Conservation (phyloP, 129 eudicot genomes). For the sunflower (Helianthus annuus) region DNA sequence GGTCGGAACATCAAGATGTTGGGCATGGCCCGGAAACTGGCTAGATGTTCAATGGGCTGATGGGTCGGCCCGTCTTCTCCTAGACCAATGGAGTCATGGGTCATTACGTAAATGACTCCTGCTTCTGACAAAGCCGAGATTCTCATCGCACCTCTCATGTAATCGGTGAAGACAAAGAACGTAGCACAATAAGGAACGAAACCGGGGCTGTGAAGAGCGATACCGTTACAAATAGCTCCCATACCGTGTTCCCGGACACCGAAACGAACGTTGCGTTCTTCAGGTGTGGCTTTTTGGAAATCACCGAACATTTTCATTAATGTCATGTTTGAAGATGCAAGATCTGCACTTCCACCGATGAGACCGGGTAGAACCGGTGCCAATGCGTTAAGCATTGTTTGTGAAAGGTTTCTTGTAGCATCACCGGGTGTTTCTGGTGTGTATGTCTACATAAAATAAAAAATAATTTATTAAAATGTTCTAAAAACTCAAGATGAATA, state of each 20-base stretch:
- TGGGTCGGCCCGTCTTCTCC: constrained; percentile 99
- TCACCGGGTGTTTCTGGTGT: constrained; percentile 87
- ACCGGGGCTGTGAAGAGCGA: constrained; percentile 94
- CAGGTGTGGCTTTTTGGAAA: constrained; percentile 91
- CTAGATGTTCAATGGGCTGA: constrained; percentile 94
- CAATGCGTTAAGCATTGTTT: constrained; percentile 69
- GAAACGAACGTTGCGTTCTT: constrained; percentile 87
- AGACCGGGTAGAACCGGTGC: constrained; percentile 88
- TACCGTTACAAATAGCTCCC: constrained; percentile 95
- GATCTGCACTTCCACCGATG: constrained; percentile 97
- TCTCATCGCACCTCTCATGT: constrained; percentile 97
- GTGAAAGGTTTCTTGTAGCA: constrained; percentile 95
- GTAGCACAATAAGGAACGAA: constrained; percentile 92
- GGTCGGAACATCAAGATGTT: constrained; percentile 93
- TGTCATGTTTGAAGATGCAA: constrained; percentile 97
- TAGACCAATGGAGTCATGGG: constrained; percentile 94
- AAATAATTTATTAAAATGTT: background rate
- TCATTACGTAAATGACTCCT: constrained; percentile 91
- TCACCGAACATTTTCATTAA: constrained; percentile 85
- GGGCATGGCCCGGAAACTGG: constrained; percentile 98
- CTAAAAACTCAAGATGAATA: background rate
- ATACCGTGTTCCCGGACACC: constrained; percentile 97
- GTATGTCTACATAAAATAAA: constrained; percentile 56
- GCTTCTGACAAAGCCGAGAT: constrained; percentile 88
- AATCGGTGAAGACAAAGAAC: constrained; percentile 94